Conservation (phyloP, 768 basidiomycete species). For the Tulasnella calospora region DNA sequence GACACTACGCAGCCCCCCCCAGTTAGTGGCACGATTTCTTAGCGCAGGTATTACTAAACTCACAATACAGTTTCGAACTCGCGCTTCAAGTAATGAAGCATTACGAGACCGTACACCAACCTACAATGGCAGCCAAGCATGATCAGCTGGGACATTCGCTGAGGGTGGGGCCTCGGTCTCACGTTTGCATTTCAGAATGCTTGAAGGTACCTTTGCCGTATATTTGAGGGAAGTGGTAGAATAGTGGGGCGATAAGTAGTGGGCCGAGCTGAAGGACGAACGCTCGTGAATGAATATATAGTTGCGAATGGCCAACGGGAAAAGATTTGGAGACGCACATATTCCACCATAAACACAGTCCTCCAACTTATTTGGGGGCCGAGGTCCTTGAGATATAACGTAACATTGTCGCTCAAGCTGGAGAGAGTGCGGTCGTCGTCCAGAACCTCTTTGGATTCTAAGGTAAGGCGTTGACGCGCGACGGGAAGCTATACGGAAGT, state of each 20-base stretch:
- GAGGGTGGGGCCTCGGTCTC: constrained; percentile 29
- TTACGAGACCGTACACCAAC: constrained; percentile 65
- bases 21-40: neutral
- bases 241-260: constrained; percentile 77
- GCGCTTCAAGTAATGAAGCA: constrained; percentile 87
- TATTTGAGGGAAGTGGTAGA: constrained; percentile 65
- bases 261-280: constrained; percentile 62
- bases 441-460: constrained; percentile 57
- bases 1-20: constrained; percentile 49
- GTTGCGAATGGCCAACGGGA: neutral
- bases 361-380: constrained; percentile 86
- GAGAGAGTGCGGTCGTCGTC: constrained; percentile 48
- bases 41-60: constrained; percentile 32
- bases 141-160: constrained; percentile 21
- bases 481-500: constrained; percentile 53
- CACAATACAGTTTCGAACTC: constrained; percentile 89
- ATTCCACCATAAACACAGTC: constrained; percentile 90
- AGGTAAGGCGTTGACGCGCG: constrained; percentile 66
- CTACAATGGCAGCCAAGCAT: constrained; percentile 36
- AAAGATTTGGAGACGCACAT: constrained; percentile 52
- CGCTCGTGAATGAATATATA: constrained; percentile 6
- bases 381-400: constrained; percentile 78
- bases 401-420: constrained; percentile 50
- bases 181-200: constrained; percentile 77
- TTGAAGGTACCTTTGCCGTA: constrained; percentile 61